Conservation (phyloP, 2,329 filamentous ascomycete species). For the Bimuria novae-zelandiae region DNA sequence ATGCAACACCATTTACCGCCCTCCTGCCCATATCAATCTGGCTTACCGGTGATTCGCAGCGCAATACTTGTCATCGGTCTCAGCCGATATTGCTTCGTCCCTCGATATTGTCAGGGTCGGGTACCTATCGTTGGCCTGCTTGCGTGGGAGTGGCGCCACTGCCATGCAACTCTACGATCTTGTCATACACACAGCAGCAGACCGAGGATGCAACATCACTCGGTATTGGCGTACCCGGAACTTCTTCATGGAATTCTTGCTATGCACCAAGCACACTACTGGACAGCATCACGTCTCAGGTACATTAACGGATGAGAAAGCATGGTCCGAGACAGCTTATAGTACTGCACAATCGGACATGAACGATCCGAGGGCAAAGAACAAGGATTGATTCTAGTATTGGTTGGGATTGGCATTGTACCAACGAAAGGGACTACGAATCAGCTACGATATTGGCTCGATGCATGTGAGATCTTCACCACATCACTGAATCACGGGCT, state of each 20-base stretch:
- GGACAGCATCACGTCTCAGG: too few species aligned
- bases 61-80: background rate
- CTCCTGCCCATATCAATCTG: background rate
- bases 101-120: background rate
- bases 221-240: background rate
- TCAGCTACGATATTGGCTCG: too few species aligned
- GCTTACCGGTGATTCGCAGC: background rate
- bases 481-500: background rate
- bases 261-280: background rate
- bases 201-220: background rate
- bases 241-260: background rate
- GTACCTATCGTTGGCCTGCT: background rate
- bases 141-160: background rate
- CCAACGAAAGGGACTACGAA: too few species aligned
- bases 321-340: too few species aligned
- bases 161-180: background rate
- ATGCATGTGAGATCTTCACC: background rate
- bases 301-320: too few species aligned
- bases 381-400: too few species aligned
- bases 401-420: too few species aligned
- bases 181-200: background rate
- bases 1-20: background rate
- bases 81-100: constrained; percentile 1
- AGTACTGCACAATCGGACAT: too few species aligned
- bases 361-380: too few species aligned